Percentiles rank a stretch among this genome's conserved stretches.
Conservation (phyloP, 257 asterid species). For the Thymus mandschuricus region DNA sequence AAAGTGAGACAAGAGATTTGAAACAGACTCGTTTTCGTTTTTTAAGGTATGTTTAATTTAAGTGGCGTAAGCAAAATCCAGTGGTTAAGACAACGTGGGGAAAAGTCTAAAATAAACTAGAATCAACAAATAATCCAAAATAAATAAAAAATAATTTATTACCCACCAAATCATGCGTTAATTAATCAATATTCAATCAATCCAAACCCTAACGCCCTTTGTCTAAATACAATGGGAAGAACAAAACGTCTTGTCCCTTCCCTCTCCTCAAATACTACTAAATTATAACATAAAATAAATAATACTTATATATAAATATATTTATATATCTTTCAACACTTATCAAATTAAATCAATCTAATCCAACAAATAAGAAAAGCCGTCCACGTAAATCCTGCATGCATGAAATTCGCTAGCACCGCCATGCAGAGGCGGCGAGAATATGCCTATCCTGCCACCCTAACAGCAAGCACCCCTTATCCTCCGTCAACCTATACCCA, state of each 20-base stretch:
- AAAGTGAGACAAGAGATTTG: no score
- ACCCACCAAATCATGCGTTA: conserved; percentile 21
- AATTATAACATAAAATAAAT: background rate
- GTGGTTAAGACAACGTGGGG: background rate
- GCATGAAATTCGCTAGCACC: conserved; percentile 47
- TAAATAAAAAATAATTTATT: conserved; percentile 17
- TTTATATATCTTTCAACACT: conserved; percentile 16
- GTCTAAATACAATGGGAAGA: conserved; percentile 25
- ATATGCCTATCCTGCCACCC: conserved; percentile 90
- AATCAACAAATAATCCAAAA: no score
- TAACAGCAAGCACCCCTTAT: conserved; percentile 73
- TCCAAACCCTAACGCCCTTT: conserved; percentile 18
- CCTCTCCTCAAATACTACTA: background rate
- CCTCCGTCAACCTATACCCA: conserved; percentile 81
- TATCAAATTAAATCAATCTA: conserved; percentile 24
- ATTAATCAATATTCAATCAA: conserved; percentile 30
- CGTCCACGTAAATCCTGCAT: conserved; percentile 1
- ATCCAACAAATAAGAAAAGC: conserved; percentile 5
- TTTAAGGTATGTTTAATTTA: background rate
- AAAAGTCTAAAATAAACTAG: background rate
- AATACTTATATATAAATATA: background rate
- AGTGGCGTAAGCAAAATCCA: background rate
- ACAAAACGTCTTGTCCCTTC: conserved; percentile 1
- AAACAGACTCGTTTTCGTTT: background rate
- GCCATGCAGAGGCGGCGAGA: conserved; percentile 89